Conservation (phyloP, 2,329 filamentous ascomycete species). For the Paecilomyces niveus region DNA sequence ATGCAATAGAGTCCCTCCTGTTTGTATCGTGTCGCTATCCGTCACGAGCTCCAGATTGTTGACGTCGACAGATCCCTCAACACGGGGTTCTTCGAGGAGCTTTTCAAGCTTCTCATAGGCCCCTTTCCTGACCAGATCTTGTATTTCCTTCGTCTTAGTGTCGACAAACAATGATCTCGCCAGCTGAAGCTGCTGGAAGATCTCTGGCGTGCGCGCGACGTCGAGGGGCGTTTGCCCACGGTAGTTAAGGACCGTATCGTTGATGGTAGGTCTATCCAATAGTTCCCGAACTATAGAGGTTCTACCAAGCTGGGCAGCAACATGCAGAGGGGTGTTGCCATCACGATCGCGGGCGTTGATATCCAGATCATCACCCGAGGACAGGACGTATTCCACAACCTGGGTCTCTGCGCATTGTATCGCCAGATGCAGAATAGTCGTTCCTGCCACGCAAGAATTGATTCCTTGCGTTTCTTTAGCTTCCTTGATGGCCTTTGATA, state of each 20-base stretch:
- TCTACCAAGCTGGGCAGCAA: slow-evolving; percentile 78
- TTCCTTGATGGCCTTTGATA: slow-evolving; percentile 71
- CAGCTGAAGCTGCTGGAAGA: slow-evolving; percentile 90
- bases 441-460: slow-evolving; percentile 52
- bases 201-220: slow-evolving; percentile 82
- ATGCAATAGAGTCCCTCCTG: slow-evolving; percentile 87
- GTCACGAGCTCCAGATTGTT: slow-evolving; percentile 85
- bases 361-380: slow-evolving; percentile 64
- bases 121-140: slow-evolving; percentile 63
- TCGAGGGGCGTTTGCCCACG: slow-evolving; percentile 82
- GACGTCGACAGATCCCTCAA: slow-evolving; percentile 83
- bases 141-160: slow-evolving; percentile 73
- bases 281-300: slow-evolving; percentile 74
- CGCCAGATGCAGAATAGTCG: slow-evolving; percentile 83
- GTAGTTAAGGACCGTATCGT: slow-evolving; percentile 79
- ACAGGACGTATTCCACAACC: slow-evolving; percentile 91
- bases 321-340: slow-evolving; percentile 86
- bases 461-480: slow-evolving; percentile 44
- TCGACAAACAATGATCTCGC: slow-evolving; percentile 86
- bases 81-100: slow-evolving; percentile 73
- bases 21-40: slow-evolving; percentile 67
- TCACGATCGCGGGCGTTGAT: slow-evolving; percentile 88
- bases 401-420: slow-evolving; percentile 91
- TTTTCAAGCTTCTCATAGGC: slow-evolving; percentile 74
- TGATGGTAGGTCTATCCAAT: slow-evolving; percentile 74